These are phyloP conservation scores for Hygrophorus pudorinus DNA, from an alignment of 768 basidiomycete genomes.

Conservation along the genomic window DNA sequence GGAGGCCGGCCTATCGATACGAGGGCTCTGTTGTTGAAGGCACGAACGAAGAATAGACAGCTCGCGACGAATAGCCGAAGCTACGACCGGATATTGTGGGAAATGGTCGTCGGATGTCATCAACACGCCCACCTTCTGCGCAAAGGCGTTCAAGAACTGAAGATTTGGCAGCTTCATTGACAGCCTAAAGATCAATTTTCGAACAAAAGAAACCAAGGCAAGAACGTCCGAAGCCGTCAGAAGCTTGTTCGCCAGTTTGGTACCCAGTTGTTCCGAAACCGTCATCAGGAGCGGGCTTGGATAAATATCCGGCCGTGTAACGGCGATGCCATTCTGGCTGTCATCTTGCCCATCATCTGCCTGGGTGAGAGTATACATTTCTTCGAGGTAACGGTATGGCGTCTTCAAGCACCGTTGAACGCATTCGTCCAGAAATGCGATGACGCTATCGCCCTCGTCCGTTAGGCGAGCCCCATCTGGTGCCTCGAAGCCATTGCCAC, in stretches of 20 bases:
- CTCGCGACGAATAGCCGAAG: conserved; percentile 35
- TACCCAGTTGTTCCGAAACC: conserved; percentile 65
- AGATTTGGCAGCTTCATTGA: conserved; percentile 42
- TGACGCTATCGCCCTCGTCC: conserved; percentile 46
- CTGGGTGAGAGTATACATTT: conserved; percentile 30
- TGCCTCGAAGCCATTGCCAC: conserved; percentile 25
- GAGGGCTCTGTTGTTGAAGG: conserved; percentile 17
- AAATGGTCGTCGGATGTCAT: conserved; percentile 21
- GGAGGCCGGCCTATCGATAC: conserved; percentile 1
- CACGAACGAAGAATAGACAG: conserved; percentile 27
- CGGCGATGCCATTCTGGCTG: background rate
- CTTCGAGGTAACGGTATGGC: conserved; percentile 81
- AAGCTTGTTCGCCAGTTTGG: conserved; percentile 49
- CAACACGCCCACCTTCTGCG: conserved; percentile 26
- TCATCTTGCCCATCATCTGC: conserved; percentile 4
- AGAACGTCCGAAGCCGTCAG: conserved; percentile 52
- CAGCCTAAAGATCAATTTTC: conserved; percentile 53
- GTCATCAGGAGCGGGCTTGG: conserved; percentile 77
- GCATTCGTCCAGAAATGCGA: conserved; percentile 79
- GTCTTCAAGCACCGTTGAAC: conserved; percentile 72
- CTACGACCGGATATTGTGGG: conserved; percentile 23
- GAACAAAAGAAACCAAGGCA: conserved; percentile 50
- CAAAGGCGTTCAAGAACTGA: conserved; percentile 24
- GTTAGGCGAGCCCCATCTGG: conserved; percentile 44
- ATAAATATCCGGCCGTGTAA: conserved; percentile 20